Conservation (phyloP, 208 protist genomes). For the Borovskyia barvae region DNA sequence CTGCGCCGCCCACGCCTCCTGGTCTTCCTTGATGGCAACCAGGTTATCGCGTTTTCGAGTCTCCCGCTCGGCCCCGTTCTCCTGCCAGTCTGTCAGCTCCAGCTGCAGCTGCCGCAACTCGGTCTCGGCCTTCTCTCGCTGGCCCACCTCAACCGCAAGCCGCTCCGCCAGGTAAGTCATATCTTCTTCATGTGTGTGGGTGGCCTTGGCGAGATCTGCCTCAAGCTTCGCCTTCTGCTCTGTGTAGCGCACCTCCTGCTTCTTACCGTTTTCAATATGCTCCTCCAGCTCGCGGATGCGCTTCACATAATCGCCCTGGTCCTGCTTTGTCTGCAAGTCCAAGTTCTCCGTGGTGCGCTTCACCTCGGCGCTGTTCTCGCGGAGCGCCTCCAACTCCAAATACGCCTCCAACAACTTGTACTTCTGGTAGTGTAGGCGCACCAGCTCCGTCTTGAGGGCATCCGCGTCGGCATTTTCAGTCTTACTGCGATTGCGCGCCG, state of each 20-base stretch:
- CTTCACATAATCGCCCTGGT: slow-evolving; percentile 65
- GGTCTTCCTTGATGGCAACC: slow-evolving; percentile 46
- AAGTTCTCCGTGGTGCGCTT: slow-evolving; percentile 68
- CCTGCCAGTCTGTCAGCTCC: slow-evolving; percentile 53
- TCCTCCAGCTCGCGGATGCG: slow-evolving; percentile 66
- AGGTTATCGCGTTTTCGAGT: slow-evolving; percentile 40
- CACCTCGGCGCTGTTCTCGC: slow-evolving; percentile 57
- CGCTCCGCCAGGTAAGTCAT: slow-evolving; percentile 46
- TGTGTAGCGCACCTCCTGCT: slow-evolving; percentile 44
- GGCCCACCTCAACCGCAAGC: slow-evolving; percentile 39
- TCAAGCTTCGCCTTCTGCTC: slow-evolving; percentile 60
- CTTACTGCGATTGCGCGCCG: slow-evolving; percentile 42
- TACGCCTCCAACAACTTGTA: slow-evolving; percentile 89
- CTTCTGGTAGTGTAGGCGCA: slow-evolving; percentile 84
- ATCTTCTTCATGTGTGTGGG: slow-evolving; percentile 37
- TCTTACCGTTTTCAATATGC: slow-evolving; percentile 59
- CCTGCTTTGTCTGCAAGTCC: slow-evolving; percentile 80
- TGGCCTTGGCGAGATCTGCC: slow-evolving; percentile 49
- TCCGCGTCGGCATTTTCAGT: slow-evolving; percentile 56
- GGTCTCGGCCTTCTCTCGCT: slow-evolving; percentile 71
- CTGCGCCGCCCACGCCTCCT: slow-evolving; percentile 56
- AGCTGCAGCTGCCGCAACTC: slow-evolving; percentile 40
- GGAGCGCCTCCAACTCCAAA: slow-evolving; percentile 66
- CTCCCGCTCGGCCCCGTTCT: slow-evolving; percentile 58
- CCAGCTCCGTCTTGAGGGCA: slow-evolving; percentile 73